A percentile compares a stretch with the other conserved stretches of the same genome.
Evolutionary conservation across 1,139 yeast genomes (phyloP).

Genomic region (Candida dubliniensis): DNA sequence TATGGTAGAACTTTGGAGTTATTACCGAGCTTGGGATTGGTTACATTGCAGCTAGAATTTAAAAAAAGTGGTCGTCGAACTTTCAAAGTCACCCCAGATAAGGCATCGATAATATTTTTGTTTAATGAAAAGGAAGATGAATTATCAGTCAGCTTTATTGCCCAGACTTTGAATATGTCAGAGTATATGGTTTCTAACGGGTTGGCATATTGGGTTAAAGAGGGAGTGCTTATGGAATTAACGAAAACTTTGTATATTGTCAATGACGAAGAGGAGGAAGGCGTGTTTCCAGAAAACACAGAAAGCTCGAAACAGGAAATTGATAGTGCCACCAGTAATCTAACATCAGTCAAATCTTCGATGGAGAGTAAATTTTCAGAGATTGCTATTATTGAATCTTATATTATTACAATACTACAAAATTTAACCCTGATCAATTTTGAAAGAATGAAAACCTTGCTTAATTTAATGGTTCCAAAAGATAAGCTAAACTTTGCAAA

Average conservation of each 20-base stretch:
- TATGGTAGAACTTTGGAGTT: conserved; percentile 60
- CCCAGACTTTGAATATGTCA: conserved; percentile 34
- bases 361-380: conserved; percentile 6
- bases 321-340: neutral
- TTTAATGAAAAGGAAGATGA: conserved; percentile 44
- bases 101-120: conserved; percentile 61
- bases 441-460: conserved; percentile 15
- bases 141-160: conserved; percentile 28
- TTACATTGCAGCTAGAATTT: conserved; percentile 57
- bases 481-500: conserved; percentile 9
- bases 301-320: too few relatives aligned
- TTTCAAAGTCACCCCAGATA: conserved; percentile 63
- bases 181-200: conserved; percentile 38
- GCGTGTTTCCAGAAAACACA: too few relatives aligned
- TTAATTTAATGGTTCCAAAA: conserved; percentile 14
- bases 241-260: conserved; percentile 27
- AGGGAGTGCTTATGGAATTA: conserved; percentile 44
- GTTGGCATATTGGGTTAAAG: conserved; percentile 57
- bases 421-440: conserved; percentile 11
- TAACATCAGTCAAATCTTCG: neutral
- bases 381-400: conserved; percentile 8
- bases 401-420: conserved; percentile 9
- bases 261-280: conserved; percentile 16
- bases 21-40: conserved; percentile 62
- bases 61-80: conserved; percentile 35